Evolutionary conservation across 2,329 filamentous ascomycete species (phyloP).

Genomic region (Stagonosporopsis chrysanthemi): DNA sequence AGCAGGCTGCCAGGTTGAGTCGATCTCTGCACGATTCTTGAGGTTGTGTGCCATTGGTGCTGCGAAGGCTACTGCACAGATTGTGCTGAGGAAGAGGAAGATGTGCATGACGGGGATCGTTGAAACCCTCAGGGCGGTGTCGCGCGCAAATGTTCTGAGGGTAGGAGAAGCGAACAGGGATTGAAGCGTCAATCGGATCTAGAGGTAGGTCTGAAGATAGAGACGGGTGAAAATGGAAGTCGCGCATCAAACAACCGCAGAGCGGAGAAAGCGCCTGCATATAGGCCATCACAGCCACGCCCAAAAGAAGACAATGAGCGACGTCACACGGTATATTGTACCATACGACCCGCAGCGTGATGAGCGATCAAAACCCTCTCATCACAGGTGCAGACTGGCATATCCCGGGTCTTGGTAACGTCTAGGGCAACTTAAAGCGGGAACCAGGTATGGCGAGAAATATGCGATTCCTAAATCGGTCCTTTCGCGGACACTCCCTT

Average conservation of each 20-base stretch:
- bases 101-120: conserved; percentile 23
- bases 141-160: not conserved
- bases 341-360: not conserved
- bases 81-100: conserved; percentile 21
- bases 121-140: not conserved
- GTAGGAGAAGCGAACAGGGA: not conserved
- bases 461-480: not conserved
- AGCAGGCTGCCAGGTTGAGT: conserved; percentile 27
- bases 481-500: not conserved
- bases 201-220: not conserved
- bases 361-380: conserved; percentile 1
- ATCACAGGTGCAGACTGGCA: conserved; percentile 1
- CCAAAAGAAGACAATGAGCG: not conserved
- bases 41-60: conserved; percentile 19
- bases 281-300: not conserved
- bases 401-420: not conserved
- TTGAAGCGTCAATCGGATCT: not conserved
- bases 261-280: not conserved
- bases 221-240: not conserved
- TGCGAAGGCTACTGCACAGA: conserved; percentile 25
- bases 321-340: conserved; percentile 5
- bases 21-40: conserved; percentile 1
- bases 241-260: not conserved
- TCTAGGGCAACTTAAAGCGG: conserved; percentile 1
- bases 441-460: not conserved